Evolutionary conservation across 768 basidiomycete genomes (phyloP).

Genomic region (Lactarius deliciosus): DNA sequence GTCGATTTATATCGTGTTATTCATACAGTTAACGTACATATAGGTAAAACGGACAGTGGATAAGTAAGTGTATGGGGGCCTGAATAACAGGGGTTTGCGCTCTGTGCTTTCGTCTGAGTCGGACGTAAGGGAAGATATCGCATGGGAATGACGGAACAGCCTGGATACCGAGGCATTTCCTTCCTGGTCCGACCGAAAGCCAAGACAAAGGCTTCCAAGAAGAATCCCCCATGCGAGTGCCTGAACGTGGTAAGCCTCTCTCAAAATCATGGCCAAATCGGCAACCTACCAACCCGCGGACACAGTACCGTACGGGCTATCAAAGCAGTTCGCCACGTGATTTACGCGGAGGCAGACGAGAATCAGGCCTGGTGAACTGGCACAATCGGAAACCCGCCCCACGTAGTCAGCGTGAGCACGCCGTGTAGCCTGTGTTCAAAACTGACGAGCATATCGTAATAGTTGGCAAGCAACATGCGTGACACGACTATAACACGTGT

Average conservation of each 20-base stretch:
- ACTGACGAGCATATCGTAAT: conserved; percentile 36
- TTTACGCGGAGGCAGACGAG: conserved; percentile 60
- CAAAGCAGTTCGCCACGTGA: conserved; percentile 57
- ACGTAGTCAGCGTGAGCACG: conserved; percentile 37
- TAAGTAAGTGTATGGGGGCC: too few species aligned
- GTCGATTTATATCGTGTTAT: too few species aligned
- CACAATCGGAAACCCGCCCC: conserved; percentile 36
- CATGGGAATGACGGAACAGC: too few species aligned
- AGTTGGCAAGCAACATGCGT: too few species aligned
- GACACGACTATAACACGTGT: too few species aligned
- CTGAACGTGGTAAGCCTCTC: conserved; percentile 8
- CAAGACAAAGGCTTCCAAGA: neutral
- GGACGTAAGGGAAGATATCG: too few species aligned
- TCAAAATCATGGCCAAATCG: conserved; percentile 9
- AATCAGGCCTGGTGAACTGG: conserved; percentile 48
- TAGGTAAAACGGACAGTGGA: too few species aligned
- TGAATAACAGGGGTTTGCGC: too few species aligned
- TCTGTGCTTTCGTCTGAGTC: too few species aligned
- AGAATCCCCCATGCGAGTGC: neutral
- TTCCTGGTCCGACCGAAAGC: neutral
- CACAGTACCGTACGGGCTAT: conserved; percentile 48
- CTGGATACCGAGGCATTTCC: too few species aligned
- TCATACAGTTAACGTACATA: too few species aligned
- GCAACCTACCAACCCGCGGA: neutral
- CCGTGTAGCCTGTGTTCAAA: conserved; percentile 44